A percentile compares a stretch with the other conserved stretches of the same genome.
phyloP scores from a whole-genome alignment of 768 basidiomycete species.

The Xerocomellus amylosporus region DNA sequence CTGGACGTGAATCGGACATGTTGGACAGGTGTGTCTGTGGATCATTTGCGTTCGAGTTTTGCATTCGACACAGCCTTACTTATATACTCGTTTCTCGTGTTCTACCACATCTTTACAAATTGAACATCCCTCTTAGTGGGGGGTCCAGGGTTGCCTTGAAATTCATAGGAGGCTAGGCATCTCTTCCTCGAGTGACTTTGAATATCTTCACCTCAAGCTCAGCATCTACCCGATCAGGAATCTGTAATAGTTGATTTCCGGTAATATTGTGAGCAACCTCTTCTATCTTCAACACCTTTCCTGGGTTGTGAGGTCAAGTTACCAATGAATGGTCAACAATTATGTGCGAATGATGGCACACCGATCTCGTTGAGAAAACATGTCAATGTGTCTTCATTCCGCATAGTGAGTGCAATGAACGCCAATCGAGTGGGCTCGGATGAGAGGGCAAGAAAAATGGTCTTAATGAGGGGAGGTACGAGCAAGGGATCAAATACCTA shows the following conservation, averaged over 20 bases:
- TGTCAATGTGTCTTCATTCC: constrained; percentile 53
- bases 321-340: neutral
- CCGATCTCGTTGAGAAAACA: constrained; percentile 41
- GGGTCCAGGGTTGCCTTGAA: no score
- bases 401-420: constrained; percentile 43
- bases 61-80: no score
- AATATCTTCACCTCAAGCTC: constrained; percentile 45
- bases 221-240: constrained; percentile 32
- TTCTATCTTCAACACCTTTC: constrained; percentile 25
- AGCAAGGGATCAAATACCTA: constrained; percentile 70
- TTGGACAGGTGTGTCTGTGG: no score
- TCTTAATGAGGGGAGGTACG: constrained; percentile 53
- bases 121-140: no score
- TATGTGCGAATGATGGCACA: constrained; percentile 11
- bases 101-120: no score
- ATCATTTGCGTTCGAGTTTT: no score
- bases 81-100: no score
- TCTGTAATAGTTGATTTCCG: constrained; percentile 24
- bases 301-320: constrained; percentile 9
- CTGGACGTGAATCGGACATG: no score
- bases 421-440: constrained; percentile 15
- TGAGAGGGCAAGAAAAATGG: constrained; percentile 38
- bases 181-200: constrained; percentile 32
- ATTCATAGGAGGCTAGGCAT: constrained; percentile 1
- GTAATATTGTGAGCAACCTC: constrained; percentile 22